Percentiles rank a stretch among this genome's conserved stretches.
phyloP scores from a whole-genome alignment of 208 protist genomes.

The Angomonas desouzai region DNA sequence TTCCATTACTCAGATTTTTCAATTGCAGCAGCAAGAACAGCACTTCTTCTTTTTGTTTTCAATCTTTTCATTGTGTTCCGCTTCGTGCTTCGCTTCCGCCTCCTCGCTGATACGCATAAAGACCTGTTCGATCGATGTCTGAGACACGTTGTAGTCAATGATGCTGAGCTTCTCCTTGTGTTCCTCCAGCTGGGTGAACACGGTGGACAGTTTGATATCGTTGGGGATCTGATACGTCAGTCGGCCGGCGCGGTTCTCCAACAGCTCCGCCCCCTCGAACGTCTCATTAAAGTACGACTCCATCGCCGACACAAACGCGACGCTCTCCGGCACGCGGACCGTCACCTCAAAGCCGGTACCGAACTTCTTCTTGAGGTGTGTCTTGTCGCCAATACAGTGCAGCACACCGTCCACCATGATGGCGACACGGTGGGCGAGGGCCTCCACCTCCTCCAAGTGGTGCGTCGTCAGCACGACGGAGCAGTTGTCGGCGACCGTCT shows the following conservation, averaged over 20 bases:
- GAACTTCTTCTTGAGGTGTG: conserved; percentile 82
- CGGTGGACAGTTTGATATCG: conserved; percentile 26
- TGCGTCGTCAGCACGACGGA: conserved; percentile 90
- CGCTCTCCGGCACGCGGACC: conserved; percentile 24
- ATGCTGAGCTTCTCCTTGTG: conserved; percentile 35
- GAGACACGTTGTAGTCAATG: conserved; percentile 68
- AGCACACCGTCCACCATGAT: conserved; percentile 91
- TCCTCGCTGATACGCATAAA: conserved; percentile 78
- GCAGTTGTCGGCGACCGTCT: conserved; percentile 54
- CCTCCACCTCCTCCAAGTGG: conserved; percentile 91
- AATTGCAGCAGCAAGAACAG: conserved; percentile 20
- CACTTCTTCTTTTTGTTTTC: conserved; percentile 13
- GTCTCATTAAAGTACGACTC: conserved; percentile 33
- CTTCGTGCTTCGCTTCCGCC: conserved; percentile 31
- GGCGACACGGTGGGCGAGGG: conserved; percentile 69
- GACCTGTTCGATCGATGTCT: conserved; percentile 85
- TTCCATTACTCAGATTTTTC: conserved; percentile 2
- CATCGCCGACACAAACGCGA: conserved; percentile 8
- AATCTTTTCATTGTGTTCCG: conserved; percentile 17
- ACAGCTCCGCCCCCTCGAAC: conserved; percentile 21
- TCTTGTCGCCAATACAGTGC: conserved; percentile 79
- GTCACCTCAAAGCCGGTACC: conserved; percentile 61
- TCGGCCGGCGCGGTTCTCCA: not conserved
- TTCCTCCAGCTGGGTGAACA: conserved; percentile 44
- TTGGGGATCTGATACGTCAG: conserved; percentile 35